Percentiles rank a stretch among this genome's conserved stretches.
Conservation (phyloP, 768 basidiomycete genomes). For the Termitomyces sp. region DNA sequence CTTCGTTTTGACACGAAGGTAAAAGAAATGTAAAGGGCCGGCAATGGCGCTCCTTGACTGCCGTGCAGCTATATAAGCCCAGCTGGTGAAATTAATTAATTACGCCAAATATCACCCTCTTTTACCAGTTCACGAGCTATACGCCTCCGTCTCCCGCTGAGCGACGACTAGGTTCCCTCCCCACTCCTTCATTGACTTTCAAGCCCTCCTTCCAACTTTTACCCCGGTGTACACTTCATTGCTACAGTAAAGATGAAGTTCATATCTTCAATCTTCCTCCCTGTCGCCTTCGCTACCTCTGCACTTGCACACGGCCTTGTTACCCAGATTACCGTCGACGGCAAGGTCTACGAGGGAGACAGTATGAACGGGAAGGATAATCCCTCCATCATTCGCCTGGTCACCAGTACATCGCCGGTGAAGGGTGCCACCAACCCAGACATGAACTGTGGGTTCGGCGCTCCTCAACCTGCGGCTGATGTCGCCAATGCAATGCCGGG, state of each 20-base stretch:
- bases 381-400: constrained; percentile 35
- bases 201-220: background rate
- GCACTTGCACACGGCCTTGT: constrained; percentile 44
- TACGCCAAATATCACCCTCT: background rate
- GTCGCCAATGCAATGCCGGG: constrained; percentile 40
- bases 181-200: constrained; percentile 1
- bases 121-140: background rate
- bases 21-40: background rate
- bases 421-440: constrained; percentile 52
- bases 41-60: background rate
- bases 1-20: too few relatives aligned
- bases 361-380: constrained; percentile 18
- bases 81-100: background rate
- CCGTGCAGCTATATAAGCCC: background rate
- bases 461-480: constrained; percentile 37
- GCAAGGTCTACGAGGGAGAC: constrained; percentile 32
- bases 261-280: constrained; percentile 21
- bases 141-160: background rate
- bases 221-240: background rate
- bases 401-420: constrained; percentile 32
- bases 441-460: constrained; percentile 56
- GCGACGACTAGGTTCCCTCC: background rate
- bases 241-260: constrained; percentile 17
- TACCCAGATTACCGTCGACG: constrained; percentile 31
- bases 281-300: constrained; percentile 28